Percentiles rank a stretch among this genome's conserved stretches.
These are phyloP conservation scores for Phytophthora sp. DNA, from an alignment of 352 stramenopile species.

Conservation along the genomic window DNA sequence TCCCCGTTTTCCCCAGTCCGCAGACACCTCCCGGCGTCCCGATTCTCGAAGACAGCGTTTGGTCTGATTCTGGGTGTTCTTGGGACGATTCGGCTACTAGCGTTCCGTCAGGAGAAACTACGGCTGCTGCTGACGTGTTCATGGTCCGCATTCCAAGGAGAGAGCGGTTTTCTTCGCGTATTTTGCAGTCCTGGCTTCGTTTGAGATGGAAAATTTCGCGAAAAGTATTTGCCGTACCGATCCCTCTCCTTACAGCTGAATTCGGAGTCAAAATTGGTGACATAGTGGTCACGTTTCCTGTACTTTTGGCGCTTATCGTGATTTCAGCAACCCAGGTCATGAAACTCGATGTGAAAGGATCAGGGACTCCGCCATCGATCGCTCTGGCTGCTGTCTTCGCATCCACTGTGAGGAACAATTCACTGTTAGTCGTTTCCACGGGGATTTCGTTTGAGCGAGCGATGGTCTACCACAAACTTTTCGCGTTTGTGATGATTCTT, in stretches of 20 bases:
- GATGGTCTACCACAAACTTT: slow-evolving; percentile 56
- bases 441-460: slow-evolving; percentile 53
- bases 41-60: slow-evolving; percentile 26
- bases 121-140: slow-evolving; percentile 6
- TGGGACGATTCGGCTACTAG: slow-evolving; percentile 13
- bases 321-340: slow-evolving; percentile 11
- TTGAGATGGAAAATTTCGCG: slow-evolving; percentile 31
- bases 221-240: slow-evolving; percentile 30
- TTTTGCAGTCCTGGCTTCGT: slow-evolving; percentile 19
- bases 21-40: slow-evolving; percentile 8
- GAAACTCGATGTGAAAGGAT: slow-evolving; percentile 22
- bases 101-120: slow-evolving; percentile 8
- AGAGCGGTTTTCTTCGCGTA: neutral
- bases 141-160: neutral
- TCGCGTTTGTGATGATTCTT: slow-evolving; percentile 40
- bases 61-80: slow-evolving; percentile 19
- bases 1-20: neutral
- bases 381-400: slow-evolving; percentile 41
- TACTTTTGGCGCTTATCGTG: slow-evolving; percentile 12
- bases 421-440: slow-evolving; percentile 37
- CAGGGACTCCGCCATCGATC: slow-evolving; percentile 29
- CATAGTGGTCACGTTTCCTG: slow-evolving; percentile 33
- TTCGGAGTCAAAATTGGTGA: slow-evolving; percentile 45
- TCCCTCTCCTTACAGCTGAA: slow-evolving; percentile 32
- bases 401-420: slow-evolving; percentile 53